Evolutionary conservation across 345 rosid species (phyloP), one percentile per base, ranked within the genome.

Genomic region (Populus ilicifolia): DNA sequence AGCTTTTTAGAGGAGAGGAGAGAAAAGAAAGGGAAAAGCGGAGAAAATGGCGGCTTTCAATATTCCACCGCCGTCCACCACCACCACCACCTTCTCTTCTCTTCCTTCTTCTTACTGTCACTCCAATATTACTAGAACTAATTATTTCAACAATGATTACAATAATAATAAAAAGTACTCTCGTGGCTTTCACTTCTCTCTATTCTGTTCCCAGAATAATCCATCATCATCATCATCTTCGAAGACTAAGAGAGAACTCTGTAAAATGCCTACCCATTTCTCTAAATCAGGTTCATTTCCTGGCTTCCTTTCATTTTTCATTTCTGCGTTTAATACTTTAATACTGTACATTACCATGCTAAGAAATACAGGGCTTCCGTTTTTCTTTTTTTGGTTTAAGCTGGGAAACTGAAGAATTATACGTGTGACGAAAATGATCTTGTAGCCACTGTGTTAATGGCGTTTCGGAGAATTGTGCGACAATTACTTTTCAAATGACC

Each of bases 221-320:
- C 76, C 66, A 25, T 1, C 52, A 23, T 4, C 41, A 4, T 62
- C 44, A 4, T 46, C 73, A 0, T 79, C 87, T 79, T 75, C 68
- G 59, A 82, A 65, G 76, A 56, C 72, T 59, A 82, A 65, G 76
- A 56, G 29, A 56, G 63, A 56, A 4, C 67, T 66, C 69, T 75
- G 74, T 77, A 77, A 66, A 3, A 74, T 86, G 75, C 84, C 76
- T 1, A 23, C 77, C 83, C 86, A 61, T 80, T 70, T 79, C 82
- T 84, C 89, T 0, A 67, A 66, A 81, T 80, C 93, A 67, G 89
- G 91, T 88, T 73, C 78, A 23, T 61, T 63, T 82, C 46, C 44
- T 38, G 33, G 16, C 30, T 46, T 71, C 38, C 16, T 2, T 70
- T 36, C 25, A 39, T 21, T 68, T 33, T 61, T 70, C 59, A 13